Evolutionary conservation across 768 basidiomycete genomes (phyloP).

Genomic region (Serendipita indica): DNA sequence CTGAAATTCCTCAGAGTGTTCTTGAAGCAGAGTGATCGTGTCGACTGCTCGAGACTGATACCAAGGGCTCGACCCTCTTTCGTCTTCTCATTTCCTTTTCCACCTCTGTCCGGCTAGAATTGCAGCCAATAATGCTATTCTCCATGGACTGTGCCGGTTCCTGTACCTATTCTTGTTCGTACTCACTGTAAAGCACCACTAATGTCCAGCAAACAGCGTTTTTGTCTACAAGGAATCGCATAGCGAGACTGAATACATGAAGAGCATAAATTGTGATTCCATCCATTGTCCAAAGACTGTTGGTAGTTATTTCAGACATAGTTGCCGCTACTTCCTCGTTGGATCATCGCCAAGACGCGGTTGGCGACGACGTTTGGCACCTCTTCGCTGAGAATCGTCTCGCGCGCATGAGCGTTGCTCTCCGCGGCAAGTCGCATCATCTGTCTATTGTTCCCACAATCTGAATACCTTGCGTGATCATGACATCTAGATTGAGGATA

Average conservation of each 20-base stretch:
- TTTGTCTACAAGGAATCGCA: too few species aligned
- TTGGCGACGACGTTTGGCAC: slow-evolving; percentile 7
- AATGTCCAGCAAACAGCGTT: too few species aligned
- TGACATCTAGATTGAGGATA: not conserved
- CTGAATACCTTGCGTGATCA: not conserved
- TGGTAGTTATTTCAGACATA: too few species aligned
- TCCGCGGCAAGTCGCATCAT: slow-evolving; percentile 1
- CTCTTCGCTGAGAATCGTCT: slow-evolving; percentile 7
- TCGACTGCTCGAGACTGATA: not conserved
- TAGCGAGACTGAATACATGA: too few species aligned
- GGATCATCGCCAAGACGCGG: slow-evolving; percentile 1
- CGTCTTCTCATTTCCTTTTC: not conserved
- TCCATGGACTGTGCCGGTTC: too few species aligned
- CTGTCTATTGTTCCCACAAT: not conserved
- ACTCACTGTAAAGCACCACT: too few species aligned
- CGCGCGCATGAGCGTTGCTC: slow-evolving; percentile 6
- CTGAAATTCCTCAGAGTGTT: slow-evolving; percentile 34
- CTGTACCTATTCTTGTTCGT: too few species aligned
- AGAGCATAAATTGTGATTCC: too few species aligned
- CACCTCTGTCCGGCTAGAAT: too few species aligned
- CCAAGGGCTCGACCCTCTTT: not conserved
- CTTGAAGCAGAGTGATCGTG: slow-evolving; percentile 7
- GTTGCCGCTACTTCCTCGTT: not conserved
- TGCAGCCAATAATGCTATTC: too few species aligned
- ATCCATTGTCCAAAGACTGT: too few species aligned